A percentile compares a stretch with the other conserved stretches of the same genome.
Evolutionary conservation across 108 stramenopile genomes (phyloP).

Genomic region (Thalassiosira profunda): DNA sequence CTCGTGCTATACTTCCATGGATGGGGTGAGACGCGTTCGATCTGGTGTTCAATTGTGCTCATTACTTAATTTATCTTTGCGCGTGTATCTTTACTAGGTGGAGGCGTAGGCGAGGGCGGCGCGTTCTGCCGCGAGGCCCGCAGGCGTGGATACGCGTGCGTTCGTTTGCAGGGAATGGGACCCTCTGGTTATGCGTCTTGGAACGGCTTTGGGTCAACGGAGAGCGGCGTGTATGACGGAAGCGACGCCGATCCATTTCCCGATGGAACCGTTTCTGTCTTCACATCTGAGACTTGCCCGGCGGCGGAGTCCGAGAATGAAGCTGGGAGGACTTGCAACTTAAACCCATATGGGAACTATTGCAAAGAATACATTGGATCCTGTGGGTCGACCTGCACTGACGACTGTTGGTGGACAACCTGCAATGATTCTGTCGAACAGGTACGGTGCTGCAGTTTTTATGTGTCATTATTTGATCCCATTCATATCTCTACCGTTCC

Average conservation of each 20-base stretch:
- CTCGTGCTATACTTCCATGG: slow-evolving; percentile 9
- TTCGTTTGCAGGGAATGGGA: slow-evolving; percentile 1
- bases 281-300: too few relatives aligned
- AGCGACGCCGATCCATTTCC: too few relatives aligned
- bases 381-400: background rate
- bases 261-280: too few relatives aligned
- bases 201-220: slow-evolving; percentile 5
- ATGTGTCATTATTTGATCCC: too few relatives aligned
- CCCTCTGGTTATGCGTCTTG: background rate
- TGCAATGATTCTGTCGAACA: background rate
- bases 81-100: background rate
- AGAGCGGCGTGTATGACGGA: slow-evolving; percentile 2
- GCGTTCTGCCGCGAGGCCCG: slow-evolving; percentile 9
- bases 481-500: too few relatives aligned
- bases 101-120: slow-evolving; percentile 4
- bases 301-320: background rate
- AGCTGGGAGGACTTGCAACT: slow-evolving; percentile 5
- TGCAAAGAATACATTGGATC: background rate
- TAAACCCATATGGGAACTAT: background rate
- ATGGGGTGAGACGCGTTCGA: background rate
- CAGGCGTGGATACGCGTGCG: slow-evolving; percentile 6
- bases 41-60: too few relatives aligned
- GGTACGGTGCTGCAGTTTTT: too few relatives aligned
- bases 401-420: slow-evolving; percentile 10
- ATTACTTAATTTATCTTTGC: too few relatives aligned